phyloP scores from a whole-genome alignment of 2,329 filamentous ascomycete genomes.

The Fusarium proliferatum region DNA sequence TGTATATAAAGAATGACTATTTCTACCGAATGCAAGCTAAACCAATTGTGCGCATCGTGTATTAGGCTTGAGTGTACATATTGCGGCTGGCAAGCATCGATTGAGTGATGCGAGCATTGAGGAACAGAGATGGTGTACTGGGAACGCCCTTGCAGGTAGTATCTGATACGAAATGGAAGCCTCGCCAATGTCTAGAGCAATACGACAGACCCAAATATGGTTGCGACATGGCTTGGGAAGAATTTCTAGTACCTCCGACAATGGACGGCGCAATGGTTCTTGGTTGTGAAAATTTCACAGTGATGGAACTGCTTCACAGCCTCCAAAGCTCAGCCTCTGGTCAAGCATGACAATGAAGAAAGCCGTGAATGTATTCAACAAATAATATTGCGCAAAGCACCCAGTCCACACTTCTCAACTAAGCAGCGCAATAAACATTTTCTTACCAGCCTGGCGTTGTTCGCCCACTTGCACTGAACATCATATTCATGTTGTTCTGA shows the following conservation, averaged over 20 bases:
- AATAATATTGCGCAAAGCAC: accelerated
- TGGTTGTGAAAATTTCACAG: neutral
- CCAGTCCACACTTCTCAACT: accelerated
- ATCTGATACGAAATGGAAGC: neutral
- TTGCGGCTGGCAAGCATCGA: neutral
- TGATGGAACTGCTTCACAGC: neutral
- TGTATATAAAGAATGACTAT: accelerated
- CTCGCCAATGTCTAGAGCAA: neutral
- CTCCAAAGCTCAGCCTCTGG: neutral
- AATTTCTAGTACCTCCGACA: neutral
- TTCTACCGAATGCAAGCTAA: accelerated
- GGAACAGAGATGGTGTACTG: neutral
- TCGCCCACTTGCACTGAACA: neutral
- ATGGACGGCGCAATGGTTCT: neutral
- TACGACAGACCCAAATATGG: accelerated
- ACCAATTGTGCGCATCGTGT: accelerated
- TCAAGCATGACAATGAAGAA: neutral
- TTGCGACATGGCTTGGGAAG: neutral
- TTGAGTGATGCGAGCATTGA: neutral
- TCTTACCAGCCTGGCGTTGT: neutral
- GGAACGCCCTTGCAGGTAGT: neutral
- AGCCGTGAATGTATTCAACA: no score
- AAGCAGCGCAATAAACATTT: accelerated
- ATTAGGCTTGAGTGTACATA: accelerated
- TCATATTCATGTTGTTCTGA: neutral